Percentiles rank a stretch among this genome's conserved stretches.
Evolutionary conservation across 768 basidiomycete genomes (phyloP).

Genomic region (Lactifluus pinguis): DNA sequence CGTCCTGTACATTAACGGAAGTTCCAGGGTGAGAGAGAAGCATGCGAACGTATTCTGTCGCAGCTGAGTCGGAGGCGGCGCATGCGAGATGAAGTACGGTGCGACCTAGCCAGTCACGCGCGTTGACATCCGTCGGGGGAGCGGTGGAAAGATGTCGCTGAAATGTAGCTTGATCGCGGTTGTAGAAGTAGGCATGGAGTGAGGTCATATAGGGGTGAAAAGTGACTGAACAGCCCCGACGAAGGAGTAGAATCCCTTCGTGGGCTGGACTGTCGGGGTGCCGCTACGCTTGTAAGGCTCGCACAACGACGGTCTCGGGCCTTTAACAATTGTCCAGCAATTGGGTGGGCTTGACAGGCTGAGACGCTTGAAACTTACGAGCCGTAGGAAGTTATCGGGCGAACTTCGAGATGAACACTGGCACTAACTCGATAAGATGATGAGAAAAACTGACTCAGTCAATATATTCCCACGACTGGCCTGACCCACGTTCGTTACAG

Average conservation of each 20-base stretch:
- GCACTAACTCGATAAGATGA: too few species aligned
- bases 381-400: too few species aligned
- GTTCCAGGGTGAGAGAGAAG: slow-evolving; percentile 67
- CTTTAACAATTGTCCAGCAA: not conserved
- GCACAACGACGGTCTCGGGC: not conserved
- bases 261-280: not conserved
- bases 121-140: slow-evolving; percentile 50
- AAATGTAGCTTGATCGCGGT: slow-evolving; percentile 67
- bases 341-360: not conserved
- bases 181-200: slow-evolving; percentile 69
- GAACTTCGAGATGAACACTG: too few species aligned
- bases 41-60: slow-evolving; percentile 67
- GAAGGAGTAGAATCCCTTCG: slow-evolving; percentile 1
- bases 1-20: slow-evolving; percentile 72
- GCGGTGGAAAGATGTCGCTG: slow-evolving; percentile 48
- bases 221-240: not conserved
- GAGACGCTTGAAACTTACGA: not conserved
- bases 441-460: too few species aligned
- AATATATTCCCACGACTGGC: too few species aligned
- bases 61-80: slow-evolving; percentile 34
- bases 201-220: slow-evolving; percentile 50
- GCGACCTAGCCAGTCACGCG: slow-evolving; percentile 59
- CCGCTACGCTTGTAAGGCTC: not conserved
- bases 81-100: slow-evolving; percentile 81
- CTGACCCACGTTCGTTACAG: too few species aligned